Evolutionary conservation across 2,329 filamentous ascomycete species (phyloP), one percentile per base, ranked within the genome.

Genomic region (Blastomyces gilchristii): DNA sequence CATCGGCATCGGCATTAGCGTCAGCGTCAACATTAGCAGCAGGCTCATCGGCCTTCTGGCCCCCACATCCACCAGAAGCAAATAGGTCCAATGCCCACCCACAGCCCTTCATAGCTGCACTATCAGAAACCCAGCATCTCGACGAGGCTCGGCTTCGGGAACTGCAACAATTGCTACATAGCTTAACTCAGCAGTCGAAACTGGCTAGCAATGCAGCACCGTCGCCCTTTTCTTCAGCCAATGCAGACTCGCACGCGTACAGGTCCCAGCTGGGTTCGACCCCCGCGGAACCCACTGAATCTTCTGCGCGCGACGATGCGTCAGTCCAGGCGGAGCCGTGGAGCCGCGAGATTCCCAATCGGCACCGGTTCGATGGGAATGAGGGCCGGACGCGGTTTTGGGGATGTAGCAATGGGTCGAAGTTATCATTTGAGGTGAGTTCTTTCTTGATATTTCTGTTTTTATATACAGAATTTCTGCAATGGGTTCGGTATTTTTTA

Each of bases 361-460:
- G 71, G 45, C 72, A 75, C 18, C 72, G 73, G 68, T 73, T 76
- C 67, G 68, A 73, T 63, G 75, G 75, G 3, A 69, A 71, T 50
- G 75, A 76, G 61, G 76, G 74, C 0, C 73, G 71, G 63, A 77
- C 75, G n/a, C 73, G 76, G 0, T 78, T 75, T 62, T 75, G 73
- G 52, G 76, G 76, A 8, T 73, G 72, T 2, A 76, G 76, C 9
- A 76, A 77, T 39, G 70, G 74, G 62, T 73, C 74, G 39, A 77
- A 73, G 63, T 62, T 78, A 39, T 70, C 77, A 37, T 68, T 74
- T 6, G 73, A 78, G 71, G 76, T 77, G 53, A 22, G 61, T 61
- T 47, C 28, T 47, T 25, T 41, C 34, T 22, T 9, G 3, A 31
- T 56, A 4, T n/a, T 49, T 49, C 22, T 25, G 3, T 49, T 49